Conservation (phyloP, 2,329 filamentous ascomycete genomes). For the Emmonsiellopsis sp. region DNA sequence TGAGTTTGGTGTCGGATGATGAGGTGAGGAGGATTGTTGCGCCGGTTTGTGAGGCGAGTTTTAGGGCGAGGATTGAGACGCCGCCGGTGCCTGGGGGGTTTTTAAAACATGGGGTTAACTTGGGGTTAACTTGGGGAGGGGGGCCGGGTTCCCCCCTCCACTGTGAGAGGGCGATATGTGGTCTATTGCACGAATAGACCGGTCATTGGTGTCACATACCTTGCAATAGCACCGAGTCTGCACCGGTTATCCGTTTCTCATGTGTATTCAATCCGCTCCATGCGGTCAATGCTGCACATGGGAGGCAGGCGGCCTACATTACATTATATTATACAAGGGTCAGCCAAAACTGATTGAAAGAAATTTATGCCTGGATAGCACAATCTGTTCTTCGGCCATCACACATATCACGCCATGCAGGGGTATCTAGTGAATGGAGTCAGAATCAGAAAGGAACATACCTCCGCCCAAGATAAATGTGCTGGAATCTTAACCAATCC, state of each 20-base stretch:
- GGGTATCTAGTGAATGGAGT: too few species aligned
- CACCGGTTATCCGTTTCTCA: slow-evolving; percentile 25
- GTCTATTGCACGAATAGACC: not conserved
- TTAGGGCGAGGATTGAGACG: slow-evolving; percentile 27
- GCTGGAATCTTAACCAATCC: slow-evolving; percentile 28
- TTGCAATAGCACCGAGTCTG: slow-evolving; percentile 33
- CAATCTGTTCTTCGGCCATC: too few species aligned
- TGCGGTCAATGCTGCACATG: slow-evolving; percentile 39
- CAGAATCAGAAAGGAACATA: too few species aligned
- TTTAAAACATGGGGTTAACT: too few species aligned
- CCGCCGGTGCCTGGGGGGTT: slow-evolving; percentile 31
- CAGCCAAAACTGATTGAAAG: too few species aligned
- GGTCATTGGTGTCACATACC: slow-evolving; percentile 16
- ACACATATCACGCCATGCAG: too few species aligned
- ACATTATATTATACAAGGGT: slow-evolving; percentile 23
- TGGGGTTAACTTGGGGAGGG: too few species aligned
- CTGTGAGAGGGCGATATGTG: not conserved
- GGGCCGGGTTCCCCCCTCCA: too few species aligned
- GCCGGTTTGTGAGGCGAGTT: slow-evolving; percentile 24
- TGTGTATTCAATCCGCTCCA: slow-evolving; percentile 37
- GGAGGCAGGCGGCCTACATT: slow-evolving; percentile 6
- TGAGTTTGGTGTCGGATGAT: slow-evolving; percentile 28
- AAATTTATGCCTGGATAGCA: too few species aligned
- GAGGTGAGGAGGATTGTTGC: slow-evolving; percentile 30
- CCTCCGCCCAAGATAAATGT: slow-evolving; percentile 26